Evolutionary conservation across 1,284 basidiomycete genomes (phyloP).

Genomic region (Lentinula novae-zelandiae): DNA sequence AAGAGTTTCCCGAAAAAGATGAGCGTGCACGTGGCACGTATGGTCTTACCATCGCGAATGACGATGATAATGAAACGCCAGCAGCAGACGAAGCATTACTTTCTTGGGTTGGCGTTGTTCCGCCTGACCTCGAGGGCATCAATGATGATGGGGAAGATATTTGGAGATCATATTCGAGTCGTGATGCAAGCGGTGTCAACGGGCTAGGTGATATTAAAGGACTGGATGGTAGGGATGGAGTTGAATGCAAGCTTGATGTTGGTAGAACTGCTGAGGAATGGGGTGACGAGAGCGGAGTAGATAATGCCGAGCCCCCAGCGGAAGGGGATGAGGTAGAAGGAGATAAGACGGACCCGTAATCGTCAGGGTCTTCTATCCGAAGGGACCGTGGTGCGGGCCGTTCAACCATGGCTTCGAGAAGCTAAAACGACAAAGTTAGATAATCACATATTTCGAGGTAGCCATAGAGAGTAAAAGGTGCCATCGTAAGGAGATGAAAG

Average conservation of each 20-base stretch:
- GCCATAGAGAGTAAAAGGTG: neutral
- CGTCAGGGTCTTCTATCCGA: slow-evolving; percentile 34
- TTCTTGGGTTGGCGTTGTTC: neutral
- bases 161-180: neutral
- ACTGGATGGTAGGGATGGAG: neutral
- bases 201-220: neutral
- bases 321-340: neutral
- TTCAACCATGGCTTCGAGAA: slow-evolving; percentile 60
- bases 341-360: slow-evolving; percentile 32
- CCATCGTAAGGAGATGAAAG: too few relatives aligned
- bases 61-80: neutral
- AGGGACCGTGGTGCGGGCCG: slow-evolving; percentile 55
- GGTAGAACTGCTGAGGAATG: neutral
- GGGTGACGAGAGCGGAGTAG: neutral
- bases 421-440: slow-evolving; percentile 22
- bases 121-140: neutral
- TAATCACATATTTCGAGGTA: neutral
- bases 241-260: neutral
- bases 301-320: neutral
- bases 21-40: neutral
- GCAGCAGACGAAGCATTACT: neutral
- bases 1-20: neutral
- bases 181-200: neutral
- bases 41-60: neutral
- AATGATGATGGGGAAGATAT: neutral